Evolutionary conservation across 495 filamentous ascomycete genomes (phyloP).

Genomic region (Xylaria acuta): DNA sequence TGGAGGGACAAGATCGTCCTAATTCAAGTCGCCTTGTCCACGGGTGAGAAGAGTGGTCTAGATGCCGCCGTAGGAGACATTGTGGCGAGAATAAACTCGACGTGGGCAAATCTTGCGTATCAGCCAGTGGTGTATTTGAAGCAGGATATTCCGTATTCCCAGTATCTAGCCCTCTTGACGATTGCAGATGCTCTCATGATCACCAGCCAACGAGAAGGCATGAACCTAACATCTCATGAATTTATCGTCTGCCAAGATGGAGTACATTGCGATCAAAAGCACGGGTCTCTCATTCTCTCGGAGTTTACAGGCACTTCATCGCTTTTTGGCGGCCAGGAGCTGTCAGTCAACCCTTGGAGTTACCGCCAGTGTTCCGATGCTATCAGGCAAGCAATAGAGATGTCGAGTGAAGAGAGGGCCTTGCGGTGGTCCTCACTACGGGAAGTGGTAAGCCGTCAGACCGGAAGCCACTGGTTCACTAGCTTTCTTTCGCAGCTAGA

Average conservation of each 20-base stretch:
- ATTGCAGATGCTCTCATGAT: slow-evolving; percentile 92
- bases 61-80: slow-evolving; percentile 89
- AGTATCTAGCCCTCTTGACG: slow-evolving; percentile 86
- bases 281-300: slow-evolving; percentile 86
- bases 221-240: slow-evolving; percentile 94
- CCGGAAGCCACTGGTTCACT: slow-evolving; percentile 81
- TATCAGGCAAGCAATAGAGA: slow-evolving; percentile 79
- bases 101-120: slow-evolving; percentile 84
- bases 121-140: slow-evolving; percentile 93
- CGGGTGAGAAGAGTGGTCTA: slow-evolving; percentile 82
- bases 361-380: slow-evolving; percentile 83
- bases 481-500: slow-evolving; percentile 71
- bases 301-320: slow-evolving; percentile 93
- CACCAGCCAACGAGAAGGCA: slow-evolving; percentile 89
- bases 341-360: slow-evolving; percentile 93
- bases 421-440: slow-evolving; percentile 77
- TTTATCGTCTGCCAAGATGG: slow-evolving; percentile 93
- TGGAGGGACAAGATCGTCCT: slow-evolving; percentile 86
- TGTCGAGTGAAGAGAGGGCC: slow-evolving; percentile 73
- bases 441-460: slow-evolving; percentile 76
- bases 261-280: slow-evolving; percentile 71
- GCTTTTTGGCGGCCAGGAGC: slow-evolving; percentile 75
- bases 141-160: slow-evolving; percentile 88
- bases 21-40: slow-evolving; percentile 84
- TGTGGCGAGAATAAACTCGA: slow-evolving; percentile 88